Evolutionary conservation across 352 stramenopile species (phyloP).

Genomic region (Thalassiosira mediterranea): DNA sequence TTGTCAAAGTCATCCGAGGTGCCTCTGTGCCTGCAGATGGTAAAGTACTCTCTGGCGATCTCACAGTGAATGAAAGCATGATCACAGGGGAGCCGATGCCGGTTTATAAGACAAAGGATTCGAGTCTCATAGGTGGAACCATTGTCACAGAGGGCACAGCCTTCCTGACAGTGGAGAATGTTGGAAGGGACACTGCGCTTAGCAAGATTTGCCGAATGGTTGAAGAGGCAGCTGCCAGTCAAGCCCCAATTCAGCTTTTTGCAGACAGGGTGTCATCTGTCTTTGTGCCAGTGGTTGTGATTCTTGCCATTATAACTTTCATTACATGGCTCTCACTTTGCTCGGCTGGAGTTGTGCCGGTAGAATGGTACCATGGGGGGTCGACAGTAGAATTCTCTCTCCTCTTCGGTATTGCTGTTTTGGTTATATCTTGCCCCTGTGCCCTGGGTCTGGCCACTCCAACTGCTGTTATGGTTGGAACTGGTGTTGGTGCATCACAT

Average conservation of each 20-base stretch:
- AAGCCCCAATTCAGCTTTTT: slow-evolving; percentile 97
- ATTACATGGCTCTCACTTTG: slow-evolving; percentile 88
- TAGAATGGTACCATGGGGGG: no score
- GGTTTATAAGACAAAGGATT: slow-evolving; percentile 72
- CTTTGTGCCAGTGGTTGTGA: slow-evolving; percentile 94
- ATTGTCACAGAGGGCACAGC: slow-evolving; percentile 91
- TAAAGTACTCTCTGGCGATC: slow-evolving; percentile 87
- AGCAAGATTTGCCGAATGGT: slow-evolving; percentile 96
- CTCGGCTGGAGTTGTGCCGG: no score
- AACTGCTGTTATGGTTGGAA: slow-evolving; percentile 98
- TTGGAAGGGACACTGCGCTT: slow-evolving; percentile 90
- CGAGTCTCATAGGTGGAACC: slow-evolving; percentile 90
- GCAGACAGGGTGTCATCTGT: slow-evolving; percentile 92
- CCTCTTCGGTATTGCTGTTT: slow-evolving; percentile 92
- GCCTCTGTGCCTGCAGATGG: slow-evolving; percentile 87
- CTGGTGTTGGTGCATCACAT: slow-evolving; percentile 92
- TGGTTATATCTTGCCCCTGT: slow-evolving; percentile 95
- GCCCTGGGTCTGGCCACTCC: slow-evolving; percentile 92
- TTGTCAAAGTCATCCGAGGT: slow-evolving; percentile 58
- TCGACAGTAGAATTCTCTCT: no score
- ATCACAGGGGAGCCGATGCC: slow-evolving; percentile 92
- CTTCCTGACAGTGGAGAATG: slow-evolving; percentile 90
- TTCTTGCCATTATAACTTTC: slow-evolving; percentile 92
- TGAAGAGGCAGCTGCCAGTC: slow-evolving; percentile 95
- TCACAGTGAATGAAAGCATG: slow-evolving; percentile 92